phyloP scores from a whole-genome alignment of 2,329 filamentous ascomycete genomes.

The Apiospora hydei region DNA sequence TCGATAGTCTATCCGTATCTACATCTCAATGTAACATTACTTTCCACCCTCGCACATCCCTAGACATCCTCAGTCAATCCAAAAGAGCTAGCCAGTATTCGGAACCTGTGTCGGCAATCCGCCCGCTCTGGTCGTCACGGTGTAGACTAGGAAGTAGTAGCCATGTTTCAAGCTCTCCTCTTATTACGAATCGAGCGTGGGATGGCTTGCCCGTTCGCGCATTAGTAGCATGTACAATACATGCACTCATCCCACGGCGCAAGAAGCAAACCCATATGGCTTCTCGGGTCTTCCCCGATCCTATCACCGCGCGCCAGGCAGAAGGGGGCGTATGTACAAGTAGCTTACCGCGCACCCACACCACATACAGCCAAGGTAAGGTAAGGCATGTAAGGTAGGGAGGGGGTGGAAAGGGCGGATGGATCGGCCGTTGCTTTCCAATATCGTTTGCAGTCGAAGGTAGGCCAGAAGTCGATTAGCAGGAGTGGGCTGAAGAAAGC shows the following conservation, averaged over 20 bases:
- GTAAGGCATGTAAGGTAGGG: not conserved
- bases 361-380: slow-evolving; percentile 2
- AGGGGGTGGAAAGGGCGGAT: not conserved
- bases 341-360: not conserved
- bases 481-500: not conserved
- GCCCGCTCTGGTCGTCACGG: slow-evolving; percentile 18
- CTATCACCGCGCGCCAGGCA: slow-evolving; percentile 19
- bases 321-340: not conserved
- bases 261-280: slow-evolving; percentile 8
- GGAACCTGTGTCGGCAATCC: not conserved
- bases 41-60: not conserved
- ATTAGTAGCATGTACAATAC: slow-evolving; percentile 9
- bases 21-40: not conserved
- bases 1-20: slow-evolving; percentile 11
- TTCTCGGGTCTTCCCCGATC: slow-evolving; percentile 16
- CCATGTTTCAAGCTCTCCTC: slow-evolving; percentile 8
- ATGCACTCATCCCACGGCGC: slow-evolving; percentile 6
- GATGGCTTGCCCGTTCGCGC: slow-evolving; percentile 1
- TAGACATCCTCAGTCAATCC: not conserved
- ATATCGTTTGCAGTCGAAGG: slow-evolving; percentile 16
- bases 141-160: slow-evolving; percentile 6
- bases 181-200: slow-evolving; percentile 16
- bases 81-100: not conserved
- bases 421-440: slow-evolving; percentile 14
- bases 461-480: slow-evolving; percentile 8